Base-by-base conservation (phyloP, 1,284 basidiomycete species). In the Phlebopus sp. region DNA sequence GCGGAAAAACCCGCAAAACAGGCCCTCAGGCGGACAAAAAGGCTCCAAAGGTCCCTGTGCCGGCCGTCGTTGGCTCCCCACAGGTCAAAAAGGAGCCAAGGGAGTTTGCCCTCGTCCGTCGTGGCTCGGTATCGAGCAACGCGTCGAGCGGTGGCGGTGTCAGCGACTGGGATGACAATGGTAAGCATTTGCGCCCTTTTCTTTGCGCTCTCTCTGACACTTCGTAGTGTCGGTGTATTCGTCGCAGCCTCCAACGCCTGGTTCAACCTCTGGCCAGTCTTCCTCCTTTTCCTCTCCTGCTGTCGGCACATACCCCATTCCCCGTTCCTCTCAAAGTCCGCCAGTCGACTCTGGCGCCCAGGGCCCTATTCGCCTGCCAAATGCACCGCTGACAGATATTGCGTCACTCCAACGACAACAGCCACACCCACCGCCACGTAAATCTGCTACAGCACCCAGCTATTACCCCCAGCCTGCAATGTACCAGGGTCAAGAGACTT, bases 111-210 rank as follows among this genome's bases (percentile, higher is more conserved):
- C 66, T 84, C 46, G 68, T 73, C 19, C 72, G 84, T 32, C 76
- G 84, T 35, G 71, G 74, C 47, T 85, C 81, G 13, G 78, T 84
- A 23, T 84, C 83, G 0, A 74, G 72, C 7, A 81, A 77, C 0
- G 70, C 72, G 0, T 79, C 79, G 9, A 81, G 79, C 9, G 72
- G 74, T 55, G 73, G 76, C 49, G 77, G 72, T 32, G 70, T 71
- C 27, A 86, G 84, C 55, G 85, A 88, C 61, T 87, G 85, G 83
- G 86, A 88, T 59, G 85, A 87, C 62, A 79, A 70, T 71, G 74
- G 86, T 86, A 60, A 64, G 84, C 51, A 41, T 4, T 25, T 0
- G 27, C 9, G 9, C 2, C 21, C 5, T 18, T 10, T 21, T 11
- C 2, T 18, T 5, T 32, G 21, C 5, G 48, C 41, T 21, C 19